phyloP scores from a whole-genome alignment of 441 rosid genomes.

The Jatropha podagrica region DNA sequence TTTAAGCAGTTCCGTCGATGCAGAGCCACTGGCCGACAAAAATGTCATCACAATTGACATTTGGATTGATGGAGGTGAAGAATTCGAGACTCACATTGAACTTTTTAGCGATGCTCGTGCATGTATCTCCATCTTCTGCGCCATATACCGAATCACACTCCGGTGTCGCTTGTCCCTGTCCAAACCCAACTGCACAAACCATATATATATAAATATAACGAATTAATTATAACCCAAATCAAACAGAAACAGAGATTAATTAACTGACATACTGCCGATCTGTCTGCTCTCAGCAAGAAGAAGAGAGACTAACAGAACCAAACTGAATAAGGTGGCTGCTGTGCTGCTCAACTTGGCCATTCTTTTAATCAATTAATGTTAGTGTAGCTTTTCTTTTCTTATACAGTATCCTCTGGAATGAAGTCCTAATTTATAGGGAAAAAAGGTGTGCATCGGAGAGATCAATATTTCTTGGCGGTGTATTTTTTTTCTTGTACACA shows the following conservation, averaged over 20 bases:
- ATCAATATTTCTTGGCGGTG: background rate
- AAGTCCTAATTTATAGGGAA: background rate
- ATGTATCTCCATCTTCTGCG: constrained; percentile 33
- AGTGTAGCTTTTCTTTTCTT: background rate
- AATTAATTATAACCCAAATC: no score
- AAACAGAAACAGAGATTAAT: background rate
- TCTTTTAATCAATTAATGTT: background rate
- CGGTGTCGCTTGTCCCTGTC: background rate
- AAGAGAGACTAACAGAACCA: background rate
- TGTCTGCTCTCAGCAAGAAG: background rate
- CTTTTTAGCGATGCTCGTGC: constrained; percentile 9
- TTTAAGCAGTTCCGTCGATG: constrained; percentile 9
- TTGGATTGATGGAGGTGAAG: constrained; percentile 33
- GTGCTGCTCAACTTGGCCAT: background rate
- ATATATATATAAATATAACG: no score
- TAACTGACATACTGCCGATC: background rate
- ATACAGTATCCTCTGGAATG: background rate
- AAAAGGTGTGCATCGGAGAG: background rate
- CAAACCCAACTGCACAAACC: background rate
- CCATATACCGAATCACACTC: constrained; percentile 20
- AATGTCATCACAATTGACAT: constrained; percentile 28
- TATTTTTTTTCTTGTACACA: background rate
- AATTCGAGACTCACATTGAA: constrained; percentile 14
- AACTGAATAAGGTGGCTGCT: background rate
- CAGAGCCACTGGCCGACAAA: constrained; percentile 51